These are phyloP conservation scores for Blastosporella zonata DNA, from an alignment of 1,284 basidiomycete species.

Conservation along the genomic window DNA sequence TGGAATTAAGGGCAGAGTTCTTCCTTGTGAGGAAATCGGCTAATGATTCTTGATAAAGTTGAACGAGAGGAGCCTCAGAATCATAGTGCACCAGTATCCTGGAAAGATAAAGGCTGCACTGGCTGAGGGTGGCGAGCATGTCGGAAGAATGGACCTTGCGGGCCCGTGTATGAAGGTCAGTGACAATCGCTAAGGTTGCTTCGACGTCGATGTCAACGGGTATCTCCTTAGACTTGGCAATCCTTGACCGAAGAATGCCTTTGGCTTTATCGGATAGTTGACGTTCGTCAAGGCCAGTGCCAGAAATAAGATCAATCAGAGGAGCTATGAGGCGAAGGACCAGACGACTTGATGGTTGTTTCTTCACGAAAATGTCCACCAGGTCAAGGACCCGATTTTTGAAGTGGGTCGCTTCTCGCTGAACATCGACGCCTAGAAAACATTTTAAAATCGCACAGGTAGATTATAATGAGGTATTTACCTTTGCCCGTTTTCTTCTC, in stretches of 20 bases:
- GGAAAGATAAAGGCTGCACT: slow-evolving; percentile 73
- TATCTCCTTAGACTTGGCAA: slow-evolving; percentile 74
- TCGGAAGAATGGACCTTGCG: slow-evolving; percentile 66
- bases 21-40: slow-evolving; percentile 82
- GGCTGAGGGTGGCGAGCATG: slow-evolving; percentile 60
- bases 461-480: slow-evolving; percentile 26
- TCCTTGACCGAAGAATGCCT: slow-evolving; percentile 71
- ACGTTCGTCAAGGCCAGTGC: slow-evolving; percentile 70
- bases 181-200: slow-evolving; percentile 48
- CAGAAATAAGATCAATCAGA: slow-evolving; percentile 70
- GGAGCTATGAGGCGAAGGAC: slow-evolving; percentile 72
- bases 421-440: slow-evolving; percentile 53
- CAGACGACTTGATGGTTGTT: slow-evolving; percentile 68
- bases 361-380: slow-evolving; percentile 79
- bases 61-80: slow-evolving; percentile 43
- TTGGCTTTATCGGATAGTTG: slow-evolving; percentile 86
- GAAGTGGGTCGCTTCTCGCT: slow-evolving; percentile 88
- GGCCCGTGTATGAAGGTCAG: slow-evolving; percentile 73
- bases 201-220: slow-evolving; percentile 50
- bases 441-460: background rate
- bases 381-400: slow-evolving; percentile 94
- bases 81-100: slow-evolving; percentile 50
- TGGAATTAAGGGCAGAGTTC: slow-evolving; percentile 69
- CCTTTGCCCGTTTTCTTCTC: slow-evolving; percentile 66
- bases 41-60: slow-evolving; percentile 68